Evolutionary conservation across 2,329 filamentous ascomycete species (phyloP).

Genomic region (Trichoderma endophyticum): DNA sequence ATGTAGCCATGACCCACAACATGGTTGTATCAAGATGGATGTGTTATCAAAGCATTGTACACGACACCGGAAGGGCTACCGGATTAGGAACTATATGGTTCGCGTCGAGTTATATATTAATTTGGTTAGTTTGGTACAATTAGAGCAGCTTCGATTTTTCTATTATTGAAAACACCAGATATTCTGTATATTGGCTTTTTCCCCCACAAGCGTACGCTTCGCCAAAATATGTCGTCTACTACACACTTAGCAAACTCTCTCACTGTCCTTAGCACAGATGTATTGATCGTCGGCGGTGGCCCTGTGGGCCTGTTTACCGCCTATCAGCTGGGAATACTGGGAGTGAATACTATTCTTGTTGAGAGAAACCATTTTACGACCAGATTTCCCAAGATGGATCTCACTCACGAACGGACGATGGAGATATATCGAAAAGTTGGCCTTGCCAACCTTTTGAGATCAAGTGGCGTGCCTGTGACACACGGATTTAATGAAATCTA

Average conservation of each 20-base stretch:
- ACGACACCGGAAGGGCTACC: not conserved
- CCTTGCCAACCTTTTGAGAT: not conserved
- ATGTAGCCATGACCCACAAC: not conserved
- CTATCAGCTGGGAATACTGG: not conserved
- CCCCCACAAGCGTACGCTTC: not conserved
- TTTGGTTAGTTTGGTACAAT: not conserved
- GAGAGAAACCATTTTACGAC: not conserved
- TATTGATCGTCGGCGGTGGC: not conserved
- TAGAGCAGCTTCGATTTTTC: rapidly evolving
- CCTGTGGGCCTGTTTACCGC: not conserved
- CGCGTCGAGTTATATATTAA: not conserved
- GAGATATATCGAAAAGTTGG: not conserved
- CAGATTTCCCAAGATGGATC: not conserved
- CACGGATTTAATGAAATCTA: not conserved
- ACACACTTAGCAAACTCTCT: not conserved
- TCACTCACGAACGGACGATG: not conserved
- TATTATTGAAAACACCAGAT: not conserved
- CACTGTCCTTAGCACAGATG: not conserved
- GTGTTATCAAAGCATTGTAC: not conserved
- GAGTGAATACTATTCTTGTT: not conserved
- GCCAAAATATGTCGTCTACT: not conserved
- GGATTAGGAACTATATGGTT: not conserved
- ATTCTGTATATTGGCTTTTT: not conserved
- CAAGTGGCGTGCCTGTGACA: not conserved
- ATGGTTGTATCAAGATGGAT: not conserved